phyloP scores from a whole-genome alignment of 495 filamentous ascomycete species.

The Neurospora tetraspora region DNA sequence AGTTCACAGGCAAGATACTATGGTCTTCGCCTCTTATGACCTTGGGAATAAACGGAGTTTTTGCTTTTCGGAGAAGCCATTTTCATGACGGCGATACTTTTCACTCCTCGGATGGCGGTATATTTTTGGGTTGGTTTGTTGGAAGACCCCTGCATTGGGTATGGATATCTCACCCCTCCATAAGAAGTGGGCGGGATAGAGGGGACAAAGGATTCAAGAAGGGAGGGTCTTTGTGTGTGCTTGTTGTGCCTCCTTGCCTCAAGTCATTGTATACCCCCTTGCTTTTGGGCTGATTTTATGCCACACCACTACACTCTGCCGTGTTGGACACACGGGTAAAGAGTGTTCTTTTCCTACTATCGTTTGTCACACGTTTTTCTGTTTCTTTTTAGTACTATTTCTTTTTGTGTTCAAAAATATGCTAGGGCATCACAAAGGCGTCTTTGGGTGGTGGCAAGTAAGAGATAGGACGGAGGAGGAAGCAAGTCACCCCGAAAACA shows the following conservation, averaged over 20 bases:
- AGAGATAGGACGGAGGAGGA: not conserved
- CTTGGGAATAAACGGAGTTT: conserved; percentile 2
- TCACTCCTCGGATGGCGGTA: not conserved
- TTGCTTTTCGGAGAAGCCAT: not conserved
- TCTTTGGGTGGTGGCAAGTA: not conserved
- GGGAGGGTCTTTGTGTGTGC: not conserved
- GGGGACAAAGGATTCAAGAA: not conserved
- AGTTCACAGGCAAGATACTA: not conserved
- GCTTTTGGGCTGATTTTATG: not conserved
- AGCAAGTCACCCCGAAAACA: not conserved
- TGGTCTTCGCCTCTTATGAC: conserved; percentile 1
- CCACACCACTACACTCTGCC: not conserved
- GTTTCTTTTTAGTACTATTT: not conserved
- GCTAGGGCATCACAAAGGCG: not conserved
- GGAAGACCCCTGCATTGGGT: not conserved
- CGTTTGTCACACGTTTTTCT: not conserved
- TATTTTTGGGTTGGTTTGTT: not conserved
- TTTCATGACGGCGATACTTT: not conserved
- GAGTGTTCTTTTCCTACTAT: not conserved
- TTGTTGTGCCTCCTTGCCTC: not conserved
- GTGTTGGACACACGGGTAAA: not conserved
- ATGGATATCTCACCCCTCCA: not conserved
- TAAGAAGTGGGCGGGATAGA: not conserved
- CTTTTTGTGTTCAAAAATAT: not conserved
- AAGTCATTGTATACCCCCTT: not conserved